phyloP scores from a whole-genome alignment of 1,284 basidiomycete genomes.

The Puccinia horiana region DNA sequence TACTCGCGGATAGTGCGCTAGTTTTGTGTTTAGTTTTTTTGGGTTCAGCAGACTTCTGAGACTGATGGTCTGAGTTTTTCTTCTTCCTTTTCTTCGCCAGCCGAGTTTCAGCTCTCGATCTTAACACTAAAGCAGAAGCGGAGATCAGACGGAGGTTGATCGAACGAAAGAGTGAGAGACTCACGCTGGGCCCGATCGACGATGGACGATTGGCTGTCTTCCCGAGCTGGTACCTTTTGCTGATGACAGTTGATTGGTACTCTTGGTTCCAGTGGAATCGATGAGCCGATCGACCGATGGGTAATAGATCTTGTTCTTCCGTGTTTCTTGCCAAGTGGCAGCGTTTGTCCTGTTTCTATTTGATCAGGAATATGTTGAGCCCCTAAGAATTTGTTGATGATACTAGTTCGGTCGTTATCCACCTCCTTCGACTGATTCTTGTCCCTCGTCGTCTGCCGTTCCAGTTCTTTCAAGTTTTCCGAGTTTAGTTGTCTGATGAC shows the following conservation, averaged over 20 bases:
- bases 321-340: background rate
- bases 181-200: background rate
- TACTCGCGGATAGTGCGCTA: background rate
- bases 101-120: background rate
- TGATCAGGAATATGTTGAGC: background rate
- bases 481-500: background rate
- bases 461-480: constrained; percentile 1
- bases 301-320: background rate
- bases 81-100: background rate
- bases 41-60: background rate
- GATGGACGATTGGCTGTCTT: background rate
- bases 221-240: background rate
- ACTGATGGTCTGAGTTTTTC: background rate
- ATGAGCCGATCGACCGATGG: background rate
- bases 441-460: background rate
- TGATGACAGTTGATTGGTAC: background rate
- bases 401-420: background rate
- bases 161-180: background rate
- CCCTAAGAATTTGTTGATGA: background rate
- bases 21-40: background rate
- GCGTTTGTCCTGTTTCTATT: background rate
- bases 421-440: background rate
- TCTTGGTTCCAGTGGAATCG: background rate
- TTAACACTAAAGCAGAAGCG: background rate
- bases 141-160: background rate